These are phyloP conservation scores for Trichoderma parareesei DNA, from an alignment of 495 filamentous ascomycete genomes.

Conservation along the genomic window DNA sequence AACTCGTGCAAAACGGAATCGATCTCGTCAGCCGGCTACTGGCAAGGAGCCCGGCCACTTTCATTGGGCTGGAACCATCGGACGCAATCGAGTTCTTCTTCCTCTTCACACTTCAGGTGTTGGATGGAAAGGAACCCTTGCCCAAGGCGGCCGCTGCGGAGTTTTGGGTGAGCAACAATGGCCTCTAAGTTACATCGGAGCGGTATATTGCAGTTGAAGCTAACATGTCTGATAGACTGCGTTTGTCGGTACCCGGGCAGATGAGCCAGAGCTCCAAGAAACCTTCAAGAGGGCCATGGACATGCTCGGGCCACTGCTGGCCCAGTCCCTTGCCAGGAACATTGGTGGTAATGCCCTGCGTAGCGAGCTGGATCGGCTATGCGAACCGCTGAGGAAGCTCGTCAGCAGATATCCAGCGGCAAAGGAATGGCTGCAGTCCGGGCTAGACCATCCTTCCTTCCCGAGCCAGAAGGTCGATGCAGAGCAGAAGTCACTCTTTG, in stretches of 20 bases:
- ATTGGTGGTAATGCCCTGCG: conserved; percentile 66
- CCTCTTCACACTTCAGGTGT: conserved; percentile 63
- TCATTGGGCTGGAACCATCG: conserved; percentile 42
- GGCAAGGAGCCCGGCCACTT: conserved; percentile 50
- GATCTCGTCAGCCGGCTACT: conserved; percentile 62
- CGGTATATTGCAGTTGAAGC: conserved; percentile 18
- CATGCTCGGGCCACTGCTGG: conserved; percentile 51
- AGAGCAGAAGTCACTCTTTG: conserved; percentile 53
- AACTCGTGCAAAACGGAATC: conserved; percentile 69
- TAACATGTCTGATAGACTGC: conserved; percentile 28
- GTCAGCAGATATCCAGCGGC: conserved; percentile 55
- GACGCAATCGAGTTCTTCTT: conserved; percentile 60
- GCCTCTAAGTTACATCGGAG: conserved; percentile 16
- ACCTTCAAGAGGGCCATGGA: conserved; percentile 46
- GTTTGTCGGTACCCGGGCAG: conserved; percentile 37
- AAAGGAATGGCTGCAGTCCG: conserved; percentile 52
- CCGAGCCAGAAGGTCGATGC: conserved; percentile 53
- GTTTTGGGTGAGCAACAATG: conserved; percentile 61
- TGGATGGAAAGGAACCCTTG: conserved; percentile 66
- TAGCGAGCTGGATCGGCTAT: conserved; percentile 68
- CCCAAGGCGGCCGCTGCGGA: conserved; percentile 70
- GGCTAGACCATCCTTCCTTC: conserved; percentile 44
- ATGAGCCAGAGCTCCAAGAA: conserved; percentile 31
- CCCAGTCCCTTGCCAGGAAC: conserved; percentile 53
- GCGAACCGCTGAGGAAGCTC: conserved; percentile 69